Evolutionary conservation across 345 rosid species (phyloP).

Genomic region (Sisymbrium altissimum): DNA sequence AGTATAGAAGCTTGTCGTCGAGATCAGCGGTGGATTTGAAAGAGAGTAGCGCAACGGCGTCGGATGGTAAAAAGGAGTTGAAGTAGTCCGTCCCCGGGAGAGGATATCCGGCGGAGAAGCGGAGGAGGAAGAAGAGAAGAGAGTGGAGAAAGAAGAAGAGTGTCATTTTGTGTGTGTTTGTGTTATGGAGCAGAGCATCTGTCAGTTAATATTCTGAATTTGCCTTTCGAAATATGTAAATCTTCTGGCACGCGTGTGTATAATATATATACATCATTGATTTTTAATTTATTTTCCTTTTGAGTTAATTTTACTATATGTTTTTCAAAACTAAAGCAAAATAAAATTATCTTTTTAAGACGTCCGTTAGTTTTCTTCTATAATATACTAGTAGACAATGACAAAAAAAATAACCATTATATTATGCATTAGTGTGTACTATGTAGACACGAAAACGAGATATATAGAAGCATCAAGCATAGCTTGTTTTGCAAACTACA

Average conservation of each 20-base stretch:
- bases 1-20: slow-evolving; percentile 63
- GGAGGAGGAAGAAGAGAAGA: slow-evolving; percentile 26
- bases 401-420: not conserved
- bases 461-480: slow-evolving; percentile 11
- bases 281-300: not conserved
- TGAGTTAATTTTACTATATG: not conserved
- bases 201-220: slow-evolving; percentile 23
- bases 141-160: slow-evolving; percentile 18
- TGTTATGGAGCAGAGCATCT: slow-evolving; percentile 31
- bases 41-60: slow-evolving; percentile 75
- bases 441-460: slow-evolving; percentile 8
- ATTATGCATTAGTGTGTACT: not conserved
- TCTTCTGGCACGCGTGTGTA: slow-evolving; percentile 17
- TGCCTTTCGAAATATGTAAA: not conserved
- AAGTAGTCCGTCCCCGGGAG: slow-evolving; percentile 35
- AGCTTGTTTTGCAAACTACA: slow-evolving; percentile 24
- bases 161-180: slow-evolving; percentile 29
- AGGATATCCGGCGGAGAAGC: slow-evolving; percentile 23
- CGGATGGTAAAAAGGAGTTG: slow-evolving; percentile 49
- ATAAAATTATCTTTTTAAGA: not conserved
- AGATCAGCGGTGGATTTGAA: slow-evolving; percentile 83
- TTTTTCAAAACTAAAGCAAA: not conserved
- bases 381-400: not conserved
- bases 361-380: not conserved
- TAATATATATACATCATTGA: not conserved